Conservation (phyloP, 1,284 basidiomycete genomes). For the Laetiporus sulphureus region DNA sequence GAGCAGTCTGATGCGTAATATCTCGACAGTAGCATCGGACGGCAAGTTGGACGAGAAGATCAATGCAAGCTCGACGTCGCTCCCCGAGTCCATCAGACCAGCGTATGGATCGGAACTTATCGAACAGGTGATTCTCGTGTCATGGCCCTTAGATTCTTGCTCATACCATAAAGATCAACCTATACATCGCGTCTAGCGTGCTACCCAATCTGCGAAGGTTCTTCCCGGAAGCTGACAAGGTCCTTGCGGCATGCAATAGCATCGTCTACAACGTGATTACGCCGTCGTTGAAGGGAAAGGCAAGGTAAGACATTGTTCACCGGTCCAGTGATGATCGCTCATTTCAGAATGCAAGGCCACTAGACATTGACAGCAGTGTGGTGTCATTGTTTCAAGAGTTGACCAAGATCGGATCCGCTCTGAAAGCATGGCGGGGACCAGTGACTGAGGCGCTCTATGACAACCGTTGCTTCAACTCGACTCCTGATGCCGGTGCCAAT, state of each 20-base stretch:
- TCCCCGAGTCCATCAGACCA: slow-evolving; percentile 37
- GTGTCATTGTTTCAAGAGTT: slow-evolving; percentile 74
- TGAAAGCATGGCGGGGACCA: slow-evolving; percentile 82
- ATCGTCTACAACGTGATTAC: slow-evolving; percentile 83
- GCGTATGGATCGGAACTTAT: slow-evolving; percentile 40
- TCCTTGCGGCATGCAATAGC: slow-evolving; percentile 72
- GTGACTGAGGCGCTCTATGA: slow-evolving; percentile 84
- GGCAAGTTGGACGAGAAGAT: slow-evolving; percentile 51
- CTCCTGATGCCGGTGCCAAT: slow-evolving; percentile 42
- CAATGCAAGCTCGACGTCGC: slow-evolving; percentile 35
- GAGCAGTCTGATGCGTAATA: slow-evolving; percentile 2
- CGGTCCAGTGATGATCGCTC: slow-evolving; percentile 3
- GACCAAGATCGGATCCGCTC: slow-evolving; percentile 68
- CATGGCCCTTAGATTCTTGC: neutral
- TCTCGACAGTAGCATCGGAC: slow-evolving; percentile 25
- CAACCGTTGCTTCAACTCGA: slow-evolving; percentile 79
- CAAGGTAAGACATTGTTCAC: slow-evolving; percentile 39
- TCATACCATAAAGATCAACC: slow-evolving; percentile 48
- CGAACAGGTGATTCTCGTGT: slow-evolving; percentile 36
- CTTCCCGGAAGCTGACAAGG: slow-evolving; percentile 81
- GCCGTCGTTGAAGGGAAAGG: slow-evolving; percentile 72
- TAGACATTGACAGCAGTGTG: slow-evolving; percentile 64
- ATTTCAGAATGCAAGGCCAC: slow-evolving; percentile 36
- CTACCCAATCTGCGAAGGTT: slow-evolving; percentile 79
- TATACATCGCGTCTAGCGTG: slow-evolving; percentile 65